phyloP scores from a whole-genome alignment of 176 grass and related monocot genomes.

The Pontederia crassipes region DNA sequence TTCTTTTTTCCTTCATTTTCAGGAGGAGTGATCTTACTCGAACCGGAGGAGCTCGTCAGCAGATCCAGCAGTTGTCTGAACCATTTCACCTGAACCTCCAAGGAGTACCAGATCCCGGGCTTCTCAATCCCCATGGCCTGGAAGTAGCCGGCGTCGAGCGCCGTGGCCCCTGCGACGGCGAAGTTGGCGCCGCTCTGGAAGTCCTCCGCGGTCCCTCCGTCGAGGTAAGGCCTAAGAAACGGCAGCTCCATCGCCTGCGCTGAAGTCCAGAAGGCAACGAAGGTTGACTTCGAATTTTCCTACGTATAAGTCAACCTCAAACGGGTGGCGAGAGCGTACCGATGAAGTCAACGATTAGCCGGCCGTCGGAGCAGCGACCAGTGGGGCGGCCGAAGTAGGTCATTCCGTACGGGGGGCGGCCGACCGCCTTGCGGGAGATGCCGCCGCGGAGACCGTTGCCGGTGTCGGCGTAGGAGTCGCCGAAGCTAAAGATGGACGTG shows the following conservation, averaged over 20 bases:
- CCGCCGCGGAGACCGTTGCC: slow-evolving; percentile 31
- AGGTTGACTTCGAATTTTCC: no score
- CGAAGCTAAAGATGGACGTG: slow-evolving; percentile 49
- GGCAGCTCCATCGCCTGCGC: slow-evolving; percentile 36
- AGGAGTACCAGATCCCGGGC: background rate
- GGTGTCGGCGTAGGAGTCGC: slow-evolving; percentile 57
- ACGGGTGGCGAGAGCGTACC: slow-evolving; percentile 7
- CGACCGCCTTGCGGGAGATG: background rate
- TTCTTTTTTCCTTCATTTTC: background rate
- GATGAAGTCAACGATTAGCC: slow-evolving; percentile 52
- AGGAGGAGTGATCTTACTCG: background rate
- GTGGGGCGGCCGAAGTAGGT: slow-evolving; percentile 42
- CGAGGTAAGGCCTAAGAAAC: slow-evolving; percentile 24
- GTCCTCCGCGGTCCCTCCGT: slow-evolving; percentile 9
- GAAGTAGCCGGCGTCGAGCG: slow-evolving; percentile 22
- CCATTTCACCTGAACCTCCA: slow-evolving; percentile 28
- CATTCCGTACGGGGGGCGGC: slow-evolving; percentile 40
- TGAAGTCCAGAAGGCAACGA: slow-evolving; percentile 7
- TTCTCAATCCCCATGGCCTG: background rate
- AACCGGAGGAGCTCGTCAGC: background rate
- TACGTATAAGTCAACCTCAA: background rate
- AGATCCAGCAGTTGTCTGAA: slow-evolving; percentile 36
- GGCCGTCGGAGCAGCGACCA: slow-evolving; percentile 35
- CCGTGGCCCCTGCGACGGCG: slow-evolving; percentile 32
- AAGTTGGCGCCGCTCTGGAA: slow-evolving; percentile 54